Evolutionary conservation across 208 protist genomes (phyloP).

Genomic region (Wallacemonas rigidus): DNA sequence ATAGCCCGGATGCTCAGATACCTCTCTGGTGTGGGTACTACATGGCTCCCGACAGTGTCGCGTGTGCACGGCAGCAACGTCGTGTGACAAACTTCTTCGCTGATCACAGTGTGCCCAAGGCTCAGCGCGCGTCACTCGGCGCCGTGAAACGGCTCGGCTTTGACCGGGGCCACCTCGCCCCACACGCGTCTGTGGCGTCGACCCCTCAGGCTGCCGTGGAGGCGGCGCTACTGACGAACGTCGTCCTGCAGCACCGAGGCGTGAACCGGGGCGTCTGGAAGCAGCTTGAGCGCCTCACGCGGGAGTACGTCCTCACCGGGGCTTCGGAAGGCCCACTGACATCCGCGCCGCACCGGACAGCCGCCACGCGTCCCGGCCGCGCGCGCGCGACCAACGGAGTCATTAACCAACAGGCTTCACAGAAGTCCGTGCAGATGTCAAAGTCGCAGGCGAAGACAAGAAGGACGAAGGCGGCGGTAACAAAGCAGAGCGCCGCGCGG

Average conservation of each 20-base stretch:
- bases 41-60: constrained; percentile 23
- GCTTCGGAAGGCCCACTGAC: background rate
- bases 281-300: constrained; percentile 42
- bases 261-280: constrained; percentile 66
- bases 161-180: constrained; percentile 74
- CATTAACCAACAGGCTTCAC: no score
- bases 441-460: no score
- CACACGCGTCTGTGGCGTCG: constrained; percentile 53
- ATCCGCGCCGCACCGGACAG: background rate
- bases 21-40: constrained; percentile 60
- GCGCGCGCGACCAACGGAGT: no score
- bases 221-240: constrained; percentile 55
- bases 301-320: constrained; percentile 40
- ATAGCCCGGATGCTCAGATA: constrained; percentile 37
- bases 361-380: no score
- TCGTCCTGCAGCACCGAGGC: constrained; percentile 44
- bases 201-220: constrained; percentile 39
- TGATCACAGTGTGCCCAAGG: constrained; percentile 38
- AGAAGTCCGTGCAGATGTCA: no score
- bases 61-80: constrained; percentile 30
- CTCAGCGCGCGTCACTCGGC: constrained; percentile 16
- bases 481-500: no score
- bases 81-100: constrained; percentile 33
- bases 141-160: constrained; percentile 30
- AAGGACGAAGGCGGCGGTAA: no score